Base-by-base conservation (phyloP, 1,284 basidiomycete species). In the Boletus sp. region DNA sequence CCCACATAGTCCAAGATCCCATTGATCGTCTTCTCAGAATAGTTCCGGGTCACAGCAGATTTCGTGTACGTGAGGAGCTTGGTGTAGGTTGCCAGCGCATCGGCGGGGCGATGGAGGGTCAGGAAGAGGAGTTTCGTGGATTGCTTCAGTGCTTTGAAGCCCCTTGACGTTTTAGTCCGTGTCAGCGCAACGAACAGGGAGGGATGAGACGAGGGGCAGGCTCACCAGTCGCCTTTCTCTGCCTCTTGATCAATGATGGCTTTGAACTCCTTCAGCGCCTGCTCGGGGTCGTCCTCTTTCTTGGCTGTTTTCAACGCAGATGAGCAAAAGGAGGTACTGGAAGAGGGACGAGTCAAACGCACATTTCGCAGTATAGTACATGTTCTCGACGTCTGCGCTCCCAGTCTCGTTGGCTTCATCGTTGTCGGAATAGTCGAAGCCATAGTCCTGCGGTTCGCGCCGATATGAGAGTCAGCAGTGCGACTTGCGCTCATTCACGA, bases 321-420 rank as follows among this genome's bases (percentile, higher is more conserved):
- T 42, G 39, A 50, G 30, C 27, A 46, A 38, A 44, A n/a, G 41
- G 26, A 27, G 30, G 26, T 2, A 38, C 6, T 38, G 29, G 25
- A 8, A 42, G 34, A 26, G 16, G 30, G 32, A 19, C 3, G 14
- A 30, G 27, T 39, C 9, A 19, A 35, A 30, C 66, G 52, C 57
- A 95, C 92, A 84, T 68, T 99, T 99, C 10, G 96, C 96, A 44
- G 87, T 89, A 70, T 99, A 99, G 72, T 99, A 99, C 79, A 94
- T 84, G 65, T 99, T 99, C 75, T 99, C 96, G 38, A 97, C 83
- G 67, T 97, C 94, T n/a, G 86, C 90, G 50, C 82, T 88, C 34
- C 80, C 90, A 9, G 84, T 78, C 52, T 84, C 87, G 44, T 84
- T 80, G 17, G 78, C 92, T 30, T 89, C 90, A 30, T 88, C 91